Percentiles rank a stretch among this genome's conserved stretches.
These are phyloP conservation scores for Coemansia sp. DNA, from an alignment of 192 early-diverging fungal species.

Conservation along the genomic window DNA sequence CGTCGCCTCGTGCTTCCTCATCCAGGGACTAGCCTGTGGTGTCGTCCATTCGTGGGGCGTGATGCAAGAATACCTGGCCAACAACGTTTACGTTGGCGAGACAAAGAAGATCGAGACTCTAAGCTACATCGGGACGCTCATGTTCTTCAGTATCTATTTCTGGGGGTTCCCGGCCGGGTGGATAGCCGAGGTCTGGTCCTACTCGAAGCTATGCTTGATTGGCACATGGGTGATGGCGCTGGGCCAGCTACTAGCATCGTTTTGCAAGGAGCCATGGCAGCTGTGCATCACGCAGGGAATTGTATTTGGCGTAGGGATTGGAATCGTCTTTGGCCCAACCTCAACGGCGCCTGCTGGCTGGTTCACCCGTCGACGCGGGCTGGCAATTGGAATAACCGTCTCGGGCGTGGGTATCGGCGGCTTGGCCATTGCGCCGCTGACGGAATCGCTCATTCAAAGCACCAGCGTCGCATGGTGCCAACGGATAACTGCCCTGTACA, in stretches of 20 bases:
- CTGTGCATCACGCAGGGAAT: conserved; percentile 62
- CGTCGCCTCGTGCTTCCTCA: conserved; percentile 29
- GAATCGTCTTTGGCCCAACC: conserved; percentile 54
- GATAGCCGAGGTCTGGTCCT: conserved; percentile 44
- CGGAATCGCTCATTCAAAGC: conserved; percentile 24
- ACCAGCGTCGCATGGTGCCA: conserved; percentile 49
- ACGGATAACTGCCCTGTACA: conserved; percentile 46
- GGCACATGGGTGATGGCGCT: conserved; percentile 40
- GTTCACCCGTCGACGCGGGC: conserved; percentile 53
- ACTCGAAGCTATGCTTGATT: conserved; percentile 22
- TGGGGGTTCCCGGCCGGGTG: conserved; percentile 44
- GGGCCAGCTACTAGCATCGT: conserved; percentile 56
- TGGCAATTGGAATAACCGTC: conserved; percentile 62
- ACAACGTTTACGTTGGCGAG: conserved; percentile 16
- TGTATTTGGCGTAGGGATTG: conserved; percentile 55
- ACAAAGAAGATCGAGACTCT: conserved; percentile 16
- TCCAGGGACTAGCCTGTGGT: conserved; percentile 33
- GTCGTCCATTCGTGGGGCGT: conserved; percentile 42
- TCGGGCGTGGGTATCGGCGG: conserved; percentile 63
- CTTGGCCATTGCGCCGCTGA: conserved; percentile 54
- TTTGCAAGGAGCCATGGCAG: conserved; percentile 60
- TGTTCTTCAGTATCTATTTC: conserved; percentile 33
- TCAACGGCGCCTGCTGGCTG: conserved; percentile 58
- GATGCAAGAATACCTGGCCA: conserved; percentile 33
- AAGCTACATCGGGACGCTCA: conserved; percentile 39